phyloP scores from a whole-genome alignment of 2,329 filamentous ascomycete genomes.

The Fusarium musae region DNA sequence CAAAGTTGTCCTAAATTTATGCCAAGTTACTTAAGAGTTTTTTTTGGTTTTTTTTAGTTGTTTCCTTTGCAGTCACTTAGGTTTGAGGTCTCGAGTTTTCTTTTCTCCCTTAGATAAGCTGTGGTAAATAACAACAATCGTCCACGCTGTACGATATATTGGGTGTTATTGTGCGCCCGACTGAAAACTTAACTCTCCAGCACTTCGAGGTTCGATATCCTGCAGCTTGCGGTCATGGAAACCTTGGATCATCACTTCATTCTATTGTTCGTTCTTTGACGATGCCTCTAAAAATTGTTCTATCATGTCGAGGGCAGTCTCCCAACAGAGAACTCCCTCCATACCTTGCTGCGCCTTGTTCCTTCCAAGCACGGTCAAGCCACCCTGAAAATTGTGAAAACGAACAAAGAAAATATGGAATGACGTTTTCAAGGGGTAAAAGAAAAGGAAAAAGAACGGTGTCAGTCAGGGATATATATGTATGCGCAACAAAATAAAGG shows the following conservation, averaged over 20 bases:
- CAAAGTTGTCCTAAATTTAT: background rate
- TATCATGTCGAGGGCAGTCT: slow-evolving; percentile 31
- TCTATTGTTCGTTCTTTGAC: slow-evolving; percentile 33
- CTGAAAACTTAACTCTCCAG: background rate
- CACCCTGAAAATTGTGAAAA: slow-evolving; percentile 17
- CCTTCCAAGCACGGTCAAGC: slow-evolving; percentile 27
- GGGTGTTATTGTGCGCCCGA: background rate
- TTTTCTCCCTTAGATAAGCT: background rate
- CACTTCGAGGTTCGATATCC: background rate
- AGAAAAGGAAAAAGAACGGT: slow-evolving; percentile 13
- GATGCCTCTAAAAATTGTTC: slow-evolving; percentile 37
- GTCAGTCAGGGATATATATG: slow-evolving; percentile 4
- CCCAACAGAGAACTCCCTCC: slow-evolving; percentile 24
- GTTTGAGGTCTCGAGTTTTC: background rate
- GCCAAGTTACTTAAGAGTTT: background rate
- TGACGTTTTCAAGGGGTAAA: background rate
- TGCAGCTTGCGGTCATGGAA: background rate
- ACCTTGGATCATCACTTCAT: slow-evolving; percentile 38
- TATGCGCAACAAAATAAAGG: slow-evolving; percentile 8
- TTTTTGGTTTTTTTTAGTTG: too few relatives aligned
- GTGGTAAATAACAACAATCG: slow-evolving; percentile 22
- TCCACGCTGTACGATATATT: background rate
- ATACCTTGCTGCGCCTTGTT: slow-evolving; percentile 31
- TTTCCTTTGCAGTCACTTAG: background rate
- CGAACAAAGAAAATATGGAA: slow-evolving; percentile 25